Evolutionary conservation across 345 rosid genomes (phyloP).

Genomic region (Fremontodendron californicum): DNA sequence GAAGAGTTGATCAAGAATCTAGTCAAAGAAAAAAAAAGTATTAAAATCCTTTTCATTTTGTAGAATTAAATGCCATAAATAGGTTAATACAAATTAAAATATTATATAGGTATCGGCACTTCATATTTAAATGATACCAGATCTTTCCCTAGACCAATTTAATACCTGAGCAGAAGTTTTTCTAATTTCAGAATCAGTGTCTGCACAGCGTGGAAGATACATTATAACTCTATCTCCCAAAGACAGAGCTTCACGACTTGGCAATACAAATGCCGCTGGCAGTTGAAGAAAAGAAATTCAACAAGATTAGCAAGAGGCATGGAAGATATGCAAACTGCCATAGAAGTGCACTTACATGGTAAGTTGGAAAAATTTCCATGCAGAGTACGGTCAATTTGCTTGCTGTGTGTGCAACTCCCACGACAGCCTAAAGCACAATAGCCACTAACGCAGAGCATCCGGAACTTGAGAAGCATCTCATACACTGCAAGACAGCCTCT

Average conservation of each 20-base stretch:
- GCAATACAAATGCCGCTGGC: slow-evolving; percentile 85
- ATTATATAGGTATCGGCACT: not conserved
- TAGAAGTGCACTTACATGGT: slow-evolving; percentile 56
- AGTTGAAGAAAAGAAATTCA: slow-evolving; percentile 18
- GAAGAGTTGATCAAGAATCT: slow-evolving; percentile 94
- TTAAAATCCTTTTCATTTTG: not conserved
- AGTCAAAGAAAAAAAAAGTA: slow-evolving; percentile 9
- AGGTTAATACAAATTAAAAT: slow-evolving; percentile 10
- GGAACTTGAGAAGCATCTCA: slow-evolving; percentile 87
- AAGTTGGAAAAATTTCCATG: slow-evolving; percentile 68
- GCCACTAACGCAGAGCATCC: slow-evolving; percentile 77
- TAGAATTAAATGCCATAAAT: slow-evolving; percentile 7
- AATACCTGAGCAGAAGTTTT: slow-evolving; percentile 91
- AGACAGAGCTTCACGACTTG: slow-evolving; percentile 87
- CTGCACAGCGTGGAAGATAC: slow-evolving; percentile 98
- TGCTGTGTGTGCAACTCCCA: slow-evolving; percentile 81
- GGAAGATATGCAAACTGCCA: not conserved
- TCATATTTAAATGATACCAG: slow-evolving; percentile 10
- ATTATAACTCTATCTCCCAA: slow-evolving; percentile 88
- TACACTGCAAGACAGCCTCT: slow-evolving; percentile 88
- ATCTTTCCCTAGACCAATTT: slow-evolving; percentile 10
- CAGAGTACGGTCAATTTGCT: slow-evolving; percentile 62
- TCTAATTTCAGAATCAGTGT: slow-evolving; percentile 84
- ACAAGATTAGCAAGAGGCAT: slow-evolving; percentile 12
- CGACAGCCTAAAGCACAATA: slow-evolving; percentile 88